Evolutionary conservation across 176 grass and related monocot genomes (phyloP).

Genomic region (Bolboschoenus planiculmis): DNA sequence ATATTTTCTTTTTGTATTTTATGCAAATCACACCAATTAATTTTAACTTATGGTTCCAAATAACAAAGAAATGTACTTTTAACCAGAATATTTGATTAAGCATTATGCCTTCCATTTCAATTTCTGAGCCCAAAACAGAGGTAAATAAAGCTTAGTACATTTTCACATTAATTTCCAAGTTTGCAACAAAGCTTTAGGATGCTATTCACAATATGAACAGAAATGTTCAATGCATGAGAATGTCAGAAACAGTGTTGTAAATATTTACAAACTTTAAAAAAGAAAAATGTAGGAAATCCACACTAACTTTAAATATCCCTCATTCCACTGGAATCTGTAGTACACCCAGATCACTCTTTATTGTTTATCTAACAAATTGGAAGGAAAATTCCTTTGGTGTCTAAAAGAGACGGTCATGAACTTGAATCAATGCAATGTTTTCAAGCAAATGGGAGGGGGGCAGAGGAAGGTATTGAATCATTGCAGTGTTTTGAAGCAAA

Average conservation of each 20-base stretch:
- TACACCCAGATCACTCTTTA: background rate
- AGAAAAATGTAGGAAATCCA: background rate
- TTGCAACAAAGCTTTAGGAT: background rate
- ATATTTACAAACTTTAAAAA: too few species aligned
- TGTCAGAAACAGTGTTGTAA: background rate
- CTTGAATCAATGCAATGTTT: too few species aligned
- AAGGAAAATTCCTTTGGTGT: background rate
- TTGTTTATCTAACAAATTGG: background rate
- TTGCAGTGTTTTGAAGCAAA: background rate
- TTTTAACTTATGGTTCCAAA: background rate
- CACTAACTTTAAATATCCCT: background rate
- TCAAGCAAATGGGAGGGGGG: too few species aligned
- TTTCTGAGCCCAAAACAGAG: background rate
- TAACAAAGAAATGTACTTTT: background rate
- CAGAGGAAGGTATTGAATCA: too few species aligned
- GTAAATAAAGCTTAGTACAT: background rate
- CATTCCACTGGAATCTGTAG: background rate
- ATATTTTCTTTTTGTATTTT: background rate
- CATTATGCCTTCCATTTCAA: background rate
- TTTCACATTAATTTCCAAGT: background rate
- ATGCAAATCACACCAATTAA: background rate
- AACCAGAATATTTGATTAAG: background rate
- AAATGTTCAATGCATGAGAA: background rate
- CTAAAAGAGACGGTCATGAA: background rate
- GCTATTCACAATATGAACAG: background rate